phyloP scores from a whole-genome alignment of 2,329 filamentous ascomycete genomes.

The Fusarium algeriense region DNA sequence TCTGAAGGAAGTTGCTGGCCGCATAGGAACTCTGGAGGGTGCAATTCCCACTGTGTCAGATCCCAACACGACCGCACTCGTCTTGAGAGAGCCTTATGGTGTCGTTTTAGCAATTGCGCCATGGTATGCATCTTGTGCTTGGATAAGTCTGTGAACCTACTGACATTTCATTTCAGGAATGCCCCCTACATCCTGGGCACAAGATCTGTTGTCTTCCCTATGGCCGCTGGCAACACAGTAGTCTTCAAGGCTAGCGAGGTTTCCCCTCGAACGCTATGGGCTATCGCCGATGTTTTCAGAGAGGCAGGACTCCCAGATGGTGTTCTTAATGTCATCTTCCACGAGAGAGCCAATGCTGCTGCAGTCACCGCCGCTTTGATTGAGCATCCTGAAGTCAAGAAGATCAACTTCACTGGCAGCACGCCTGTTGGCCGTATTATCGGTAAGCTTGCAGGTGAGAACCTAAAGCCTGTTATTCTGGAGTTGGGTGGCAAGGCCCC shows the following conservation, averaged over 20 bases:
- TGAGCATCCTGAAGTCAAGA: constrained; percentile 74
- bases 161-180: constrained; percentile 60
- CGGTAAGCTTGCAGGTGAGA: constrained; percentile 74
- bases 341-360: constrained; percentile 74
- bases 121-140: constrained; percentile 67
- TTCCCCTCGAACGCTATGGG: constrained; percentile 73
- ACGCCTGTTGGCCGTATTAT: constrained; percentile 81
- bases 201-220: constrained; percentile 69
- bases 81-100: constrained; percentile 82
- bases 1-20: constrained; percentile 59
- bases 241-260: constrained; percentile 80
- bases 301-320: constrained; percentile 83
- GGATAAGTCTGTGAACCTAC: neutral
- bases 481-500: constrained; percentile 88
- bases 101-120: constrained; percentile 84
- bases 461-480: constrained; percentile 83
- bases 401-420: constrained; percentile 89
- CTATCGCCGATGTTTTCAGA: constrained; percentile 72
- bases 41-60: constrained; percentile 52
- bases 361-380: constrained; percentile 77
- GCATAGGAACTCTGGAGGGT: constrained; percentile 55
- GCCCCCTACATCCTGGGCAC: constrained; percentile 67
- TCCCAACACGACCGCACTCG: constrained; percentile 63
- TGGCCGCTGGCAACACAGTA: constrained; percentile 83
- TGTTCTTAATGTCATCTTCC: constrained; percentile 78